Conservation (phyloP, 352 stramenopile species). For the Hyaloperonospora brassicae region DNA sequence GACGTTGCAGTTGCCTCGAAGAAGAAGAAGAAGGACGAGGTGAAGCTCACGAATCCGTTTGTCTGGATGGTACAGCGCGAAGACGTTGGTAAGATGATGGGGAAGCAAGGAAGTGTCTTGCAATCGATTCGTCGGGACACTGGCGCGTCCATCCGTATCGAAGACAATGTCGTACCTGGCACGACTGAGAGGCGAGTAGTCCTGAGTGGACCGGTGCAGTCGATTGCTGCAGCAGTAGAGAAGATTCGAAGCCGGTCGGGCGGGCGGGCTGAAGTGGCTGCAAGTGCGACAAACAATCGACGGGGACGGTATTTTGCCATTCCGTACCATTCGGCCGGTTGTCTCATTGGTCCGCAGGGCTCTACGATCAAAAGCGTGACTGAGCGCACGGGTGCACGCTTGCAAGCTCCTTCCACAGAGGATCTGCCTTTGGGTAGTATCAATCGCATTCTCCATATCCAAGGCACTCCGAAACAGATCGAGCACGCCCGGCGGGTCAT, state of each 20-base stretch:
- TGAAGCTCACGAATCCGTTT: slow-evolving; percentile 26
- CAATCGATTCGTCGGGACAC: slow-evolving; percentile 37
- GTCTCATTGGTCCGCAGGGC: slow-evolving; percentile 46
- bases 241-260: slow-evolving; percentile 37
- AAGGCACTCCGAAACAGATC: slow-evolving; percentile 40
- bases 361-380: slow-evolving; percentile 30
- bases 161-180: slow-evolving; percentile 33
- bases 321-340: slow-evolving; percentile 36
- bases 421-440: slow-evolving; percentile 49
- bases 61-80: slow-evolving; percentile 45
- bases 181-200: slow-evolving; percentile 41
- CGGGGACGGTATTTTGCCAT: slow-evolving; percentile 60
- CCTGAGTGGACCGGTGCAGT: slow-evolving; percentile 28
- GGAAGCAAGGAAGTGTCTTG: slow-evolving; percentile 36
- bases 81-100: slow-evolving; percentile 59
- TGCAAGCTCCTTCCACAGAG: slow-evolving; percentile 48
- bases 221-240: slow-evolving; percentile 29
- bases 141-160: slow-evolving; percentile 38
- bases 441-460: slow-evolving; percentile 59
- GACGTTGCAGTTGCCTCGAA: slow-evolving; percentile 18
- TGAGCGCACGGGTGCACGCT: slow-evolving; percentile 40
- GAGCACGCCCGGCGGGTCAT: slow-evolving; percentile 36
- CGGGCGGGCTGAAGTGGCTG: slow-evolving; percentile 29
- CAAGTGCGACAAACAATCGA: slow-evolving; percentile 19
- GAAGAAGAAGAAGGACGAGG: slow-evolving; percentile 20